Percentiles rank a stretch among this genome's conserved stretches.
Evolutionary conservation across 768 basidiomycete species (phyloP).

Genomic region (Auriscalpium orientale): DNA sequence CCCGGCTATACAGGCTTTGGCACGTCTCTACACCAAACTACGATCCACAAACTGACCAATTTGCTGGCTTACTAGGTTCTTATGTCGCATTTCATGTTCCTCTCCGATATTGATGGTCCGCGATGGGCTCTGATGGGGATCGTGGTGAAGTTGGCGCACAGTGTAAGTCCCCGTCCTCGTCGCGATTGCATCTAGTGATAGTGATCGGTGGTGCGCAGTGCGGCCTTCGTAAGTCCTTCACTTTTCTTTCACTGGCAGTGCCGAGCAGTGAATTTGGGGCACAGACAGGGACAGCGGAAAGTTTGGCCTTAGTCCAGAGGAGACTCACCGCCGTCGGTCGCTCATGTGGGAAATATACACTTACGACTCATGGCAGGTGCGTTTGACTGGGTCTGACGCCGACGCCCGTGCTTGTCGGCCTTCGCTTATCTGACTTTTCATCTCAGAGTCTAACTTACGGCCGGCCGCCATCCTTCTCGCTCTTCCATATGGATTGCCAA

Average conservation of each 20-base stretch:
- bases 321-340: conserved; percentile 51
- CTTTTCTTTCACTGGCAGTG: conserved; percentile 1
- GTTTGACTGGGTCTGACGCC: conserved; percentile 3
- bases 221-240: conserved; percentile 39
- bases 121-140: conserved; percentile 69
- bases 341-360: conserved; percentile 61
- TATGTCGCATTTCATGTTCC: conserved; percentile 43
- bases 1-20: conserved; percentile 58
- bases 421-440: conserved; percentile 2
- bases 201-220: conserved; percentile 9
- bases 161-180: conserved; percentile 33
- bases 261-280: conserved; percentile 7
- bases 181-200: conserved; percentile 14
- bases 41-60: neutral
- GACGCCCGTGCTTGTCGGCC: conserved; percentile 1
- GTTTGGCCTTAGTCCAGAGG: conserved; percentile 50
- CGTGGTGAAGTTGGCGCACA: conserved; percentile 61
- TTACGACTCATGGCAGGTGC: conserved; percentile 67
- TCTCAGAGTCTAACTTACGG: conserved; percentile 62
- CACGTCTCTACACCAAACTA: conserved; percentile 28
- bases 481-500: conserved; percentile 19
- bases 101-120: conserved; percentile 43
- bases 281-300: conserved; percentile 62
- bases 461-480: conserved; percentile 58
- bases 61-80: conserved; percentile 36